These are phyloP conservation scores for Daldinia loculata DNA, from an alignment of 495 filamentous ascomycete genomes.

Conservation along the genomic window DNA sequence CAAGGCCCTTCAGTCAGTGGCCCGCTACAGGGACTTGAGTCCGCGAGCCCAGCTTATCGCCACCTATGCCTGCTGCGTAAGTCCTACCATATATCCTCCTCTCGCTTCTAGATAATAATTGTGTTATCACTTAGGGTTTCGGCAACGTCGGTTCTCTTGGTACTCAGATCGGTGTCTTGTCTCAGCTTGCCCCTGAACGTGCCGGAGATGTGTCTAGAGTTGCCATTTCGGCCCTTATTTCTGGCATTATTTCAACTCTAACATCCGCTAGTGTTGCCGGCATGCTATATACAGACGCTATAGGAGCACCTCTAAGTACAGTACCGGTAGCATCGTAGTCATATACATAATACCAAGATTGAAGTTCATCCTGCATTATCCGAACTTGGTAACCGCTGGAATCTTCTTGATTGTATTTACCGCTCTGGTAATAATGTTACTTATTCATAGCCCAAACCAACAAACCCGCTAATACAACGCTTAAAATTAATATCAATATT, in stretches of 20 bases:
- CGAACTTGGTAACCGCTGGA: too few relatives aligned
- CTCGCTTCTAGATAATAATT: constrained; percentile 44
- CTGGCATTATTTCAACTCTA: constrained; percentile 80
- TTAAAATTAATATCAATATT: too few relatives aligned
- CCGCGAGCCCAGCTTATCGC: constrained; percentile 76
- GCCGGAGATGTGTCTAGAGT: constrained; percentile 78
- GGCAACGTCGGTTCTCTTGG: constrained; percentile 84
- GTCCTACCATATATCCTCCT: constrained; percentile 46
- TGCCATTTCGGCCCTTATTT: constrained; percentile 78
- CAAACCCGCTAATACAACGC: too few relatives aligned
- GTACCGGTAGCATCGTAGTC: neutral
- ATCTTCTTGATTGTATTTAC: too few relatives aligned
- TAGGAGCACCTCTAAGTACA: constrained; percentile 17
- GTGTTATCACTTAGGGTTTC: constrained; percentile 59
- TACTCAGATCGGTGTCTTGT: constrained; percentile 85
- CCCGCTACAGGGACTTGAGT: constrained; percentile 63
- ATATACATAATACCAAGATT: neutral
- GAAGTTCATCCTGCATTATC: neutral
- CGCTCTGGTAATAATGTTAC: too few relatives aligned
- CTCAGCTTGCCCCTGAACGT: constrained; percentile 78
- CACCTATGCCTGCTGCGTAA: constrained; percentile 71
- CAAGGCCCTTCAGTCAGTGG: constrained; percentile 57
- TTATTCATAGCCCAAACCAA: too few relatives aligned
- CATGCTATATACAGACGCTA: constrained; percentile 51
- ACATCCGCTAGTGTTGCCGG: constrained; percentile 85